phyloP scores from a whole-genome alignment of 179 eudicot genomes.

The Silene coronaria region DNA sequence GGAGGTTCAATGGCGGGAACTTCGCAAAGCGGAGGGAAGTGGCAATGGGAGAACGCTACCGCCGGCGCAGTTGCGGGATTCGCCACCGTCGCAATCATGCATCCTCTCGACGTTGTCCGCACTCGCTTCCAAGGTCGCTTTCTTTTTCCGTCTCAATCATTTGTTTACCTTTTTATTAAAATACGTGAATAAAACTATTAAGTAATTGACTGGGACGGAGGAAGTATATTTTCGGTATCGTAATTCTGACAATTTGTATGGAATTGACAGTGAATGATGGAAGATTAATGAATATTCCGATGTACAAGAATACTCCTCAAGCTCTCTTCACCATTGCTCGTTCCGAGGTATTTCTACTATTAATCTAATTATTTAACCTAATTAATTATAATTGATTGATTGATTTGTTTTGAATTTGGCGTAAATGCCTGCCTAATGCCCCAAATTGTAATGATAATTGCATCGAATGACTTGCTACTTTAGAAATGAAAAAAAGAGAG shows the following conservation, averaged over 20 bases:
- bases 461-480: too few relatives aligned
- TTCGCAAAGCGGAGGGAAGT: conserved; percentile 7
- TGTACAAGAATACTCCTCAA: conserved; percentile 76
- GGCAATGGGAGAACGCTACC: conserved; percentile 93
- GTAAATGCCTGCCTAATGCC: too few relatives aligned
- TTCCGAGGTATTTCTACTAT: too few relatives aligned
- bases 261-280: conserved; percentile 64
- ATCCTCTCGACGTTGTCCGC: conserved; percentile 96
- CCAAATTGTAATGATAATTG: too few relatives aligned
- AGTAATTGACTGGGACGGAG: too few relatives aligned
- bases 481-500: too few relatives aligned
- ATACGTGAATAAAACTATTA: too few relatives aligned
- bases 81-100: conserved; percentile 70
- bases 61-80: conserved; percentile 84
- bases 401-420: neutral
- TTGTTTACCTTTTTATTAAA: too few relatives aligned
- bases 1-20: conserved; percentile 9
- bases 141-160: neutral
- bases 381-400: neutral
- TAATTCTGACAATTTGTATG: neutral
- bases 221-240: neutral
- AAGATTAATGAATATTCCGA: conserved; percentile 49
- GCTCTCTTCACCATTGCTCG: conserved; percentile 85
- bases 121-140: conserved; percentile 95
- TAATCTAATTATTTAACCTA: too few relatives aligned